Conservation (phyloP, 2,329 filamentous ascomycete genomes). For the Neopestalotiopsis sp. region DNA sequence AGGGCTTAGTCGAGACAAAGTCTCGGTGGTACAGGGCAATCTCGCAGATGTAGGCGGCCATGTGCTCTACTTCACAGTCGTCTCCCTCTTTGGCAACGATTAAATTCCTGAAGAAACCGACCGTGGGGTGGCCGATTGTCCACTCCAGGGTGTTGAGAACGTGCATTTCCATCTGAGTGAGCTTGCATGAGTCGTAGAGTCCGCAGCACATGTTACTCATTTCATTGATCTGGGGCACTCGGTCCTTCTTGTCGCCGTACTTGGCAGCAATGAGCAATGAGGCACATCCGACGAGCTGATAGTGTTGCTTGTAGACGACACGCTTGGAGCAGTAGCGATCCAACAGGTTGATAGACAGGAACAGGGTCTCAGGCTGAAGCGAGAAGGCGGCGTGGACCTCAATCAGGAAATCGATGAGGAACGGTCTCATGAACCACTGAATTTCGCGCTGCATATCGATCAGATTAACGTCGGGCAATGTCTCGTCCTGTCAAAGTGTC, state of each 20-base stretch:
- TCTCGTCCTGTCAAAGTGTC: too few relatives aligned
- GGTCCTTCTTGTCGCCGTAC: conserved; percentile 71
- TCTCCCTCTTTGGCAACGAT: too few relatives aligned
- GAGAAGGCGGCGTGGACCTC: too few relatives aligned
- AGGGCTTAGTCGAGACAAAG: conserved; percentile 91
- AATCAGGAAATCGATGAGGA: too few relatives aligned
- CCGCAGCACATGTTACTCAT: conserved; percentile 99
- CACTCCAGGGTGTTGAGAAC: conserved; percentile 96
- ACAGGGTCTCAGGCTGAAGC: too few relatives aligned
- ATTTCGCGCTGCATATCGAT: too few relatives aligned
- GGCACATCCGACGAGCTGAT: conserved; percentile 95
- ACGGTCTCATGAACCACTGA: too few relatives aligned
- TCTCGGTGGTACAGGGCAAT: conserved; percentile 59
- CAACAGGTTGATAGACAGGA: too few relatives aligned
- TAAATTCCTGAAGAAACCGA: too few relatives aligned
- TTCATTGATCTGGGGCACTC: conserved; percentile 96
- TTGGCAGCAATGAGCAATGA: conserved; percentile 81
- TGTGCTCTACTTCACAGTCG: too few relatives aligned
- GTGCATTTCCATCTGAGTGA: conserved; percentile 99
- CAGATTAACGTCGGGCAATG: too few relatives aligned
- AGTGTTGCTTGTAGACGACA: conserved; percentile 98
- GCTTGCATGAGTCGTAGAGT: conserved; percentile 98
- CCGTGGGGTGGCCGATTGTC: conserved; percentile 50
- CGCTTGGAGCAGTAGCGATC: conserved; percentile 68
- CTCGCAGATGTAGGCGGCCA: too few relatives aligned